Evolutionary conservation across 202 grass and related monocot species (phyloP).

Genomic region (Setaria viridis): DNA sequence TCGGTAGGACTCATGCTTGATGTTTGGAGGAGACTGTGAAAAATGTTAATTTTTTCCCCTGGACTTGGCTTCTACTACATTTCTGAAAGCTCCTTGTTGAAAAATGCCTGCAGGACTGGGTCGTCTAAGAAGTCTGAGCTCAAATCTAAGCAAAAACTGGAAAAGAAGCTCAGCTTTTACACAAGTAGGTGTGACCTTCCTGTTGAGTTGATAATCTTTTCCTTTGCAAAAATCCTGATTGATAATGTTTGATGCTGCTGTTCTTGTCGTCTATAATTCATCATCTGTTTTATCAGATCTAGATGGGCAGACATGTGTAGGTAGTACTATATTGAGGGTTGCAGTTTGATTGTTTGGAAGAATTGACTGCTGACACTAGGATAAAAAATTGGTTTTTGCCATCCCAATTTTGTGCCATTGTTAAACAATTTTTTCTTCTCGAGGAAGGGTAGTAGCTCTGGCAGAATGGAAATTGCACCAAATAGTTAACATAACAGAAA

Average conservation of each 20-base stretch:
- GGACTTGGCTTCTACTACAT: neutral
- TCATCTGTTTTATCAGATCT: neutral
- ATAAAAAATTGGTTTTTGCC: neutral
- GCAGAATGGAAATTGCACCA: neutral
- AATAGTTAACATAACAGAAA: slow-evolving; percentile 3
- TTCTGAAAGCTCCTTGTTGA: slow-evolving; percentile 11
- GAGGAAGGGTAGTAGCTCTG: neutral
- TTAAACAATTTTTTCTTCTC: neutral
- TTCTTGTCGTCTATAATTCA: neutral
- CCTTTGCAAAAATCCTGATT: neutral
- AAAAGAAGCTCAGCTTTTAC: slow-evolving; percentile 62
- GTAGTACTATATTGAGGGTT: neutral
- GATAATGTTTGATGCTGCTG: neutral
- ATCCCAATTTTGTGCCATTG: neutral
- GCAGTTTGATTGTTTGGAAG: neutral
- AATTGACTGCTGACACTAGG: neutral
- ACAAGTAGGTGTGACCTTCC: slow-evolving; percentile 42
- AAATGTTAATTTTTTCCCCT: neutral
- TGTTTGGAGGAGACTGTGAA: neutral
- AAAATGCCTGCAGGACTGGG: slow-evolving; percentile 41
- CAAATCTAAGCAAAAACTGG: slow-evolving; percentile 62
- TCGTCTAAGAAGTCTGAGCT: slow-evolving; percentile 54
- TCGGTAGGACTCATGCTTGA: neutral
- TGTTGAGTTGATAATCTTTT: neutral
- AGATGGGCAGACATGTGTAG: neutral